phyloP scores from a whole-genome alignment of 176 grass and related monocot genomes.

The Bromus sterilis region DNA sequence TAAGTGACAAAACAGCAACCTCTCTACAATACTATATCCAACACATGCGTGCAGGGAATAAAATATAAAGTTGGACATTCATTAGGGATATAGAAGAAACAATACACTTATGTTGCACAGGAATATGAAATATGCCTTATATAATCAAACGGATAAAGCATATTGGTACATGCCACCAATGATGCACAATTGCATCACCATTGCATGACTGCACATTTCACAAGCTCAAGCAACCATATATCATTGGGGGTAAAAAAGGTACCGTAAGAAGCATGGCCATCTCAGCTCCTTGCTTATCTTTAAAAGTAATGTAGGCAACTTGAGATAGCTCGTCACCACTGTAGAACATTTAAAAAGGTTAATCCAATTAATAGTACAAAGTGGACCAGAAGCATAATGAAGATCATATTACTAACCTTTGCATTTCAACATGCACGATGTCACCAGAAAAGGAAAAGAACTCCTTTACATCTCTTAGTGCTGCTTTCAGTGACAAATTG shows the following conservation, averaged over 20 bases:
- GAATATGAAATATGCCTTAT: neutral
- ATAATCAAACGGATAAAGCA: neutral
- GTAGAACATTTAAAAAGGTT: slow-evolving; percentile 19
- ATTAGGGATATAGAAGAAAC: neutral
- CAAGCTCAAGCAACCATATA: neutral
- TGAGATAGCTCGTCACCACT: slow-evolving; percentile 85
- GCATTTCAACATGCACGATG: slow-evolving; percentile 73
- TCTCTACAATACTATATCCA: neutral
- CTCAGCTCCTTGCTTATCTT: slow-evolving; percentile 73
- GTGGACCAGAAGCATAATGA: slow-evolving; percentile 4
- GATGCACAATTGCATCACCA: neutral
- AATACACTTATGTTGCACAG: neutral
- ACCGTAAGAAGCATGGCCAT: slow-evolving; percentile 95
- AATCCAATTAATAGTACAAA: neutral
- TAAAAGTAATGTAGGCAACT: slow-evolving; percentile 87
- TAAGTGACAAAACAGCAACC: too few relatives aligned
- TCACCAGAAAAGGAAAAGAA: slow-evolving; percentile 94
- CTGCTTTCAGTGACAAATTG: slow-evolving; percentile 78
- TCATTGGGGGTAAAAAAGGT: neutral
- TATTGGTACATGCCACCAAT: neutral
- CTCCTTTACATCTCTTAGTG: slow-evolving; percentile 65
- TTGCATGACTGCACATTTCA: neutral
- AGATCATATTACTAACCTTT: slow-evolving; percentile 45
- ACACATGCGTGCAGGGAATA: neutral
- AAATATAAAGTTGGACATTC: neutral